Base-by-base conservation (phyloP, 2,329 filamentous ascomycete species). In the Sphaceloma murrayae region DNA sequence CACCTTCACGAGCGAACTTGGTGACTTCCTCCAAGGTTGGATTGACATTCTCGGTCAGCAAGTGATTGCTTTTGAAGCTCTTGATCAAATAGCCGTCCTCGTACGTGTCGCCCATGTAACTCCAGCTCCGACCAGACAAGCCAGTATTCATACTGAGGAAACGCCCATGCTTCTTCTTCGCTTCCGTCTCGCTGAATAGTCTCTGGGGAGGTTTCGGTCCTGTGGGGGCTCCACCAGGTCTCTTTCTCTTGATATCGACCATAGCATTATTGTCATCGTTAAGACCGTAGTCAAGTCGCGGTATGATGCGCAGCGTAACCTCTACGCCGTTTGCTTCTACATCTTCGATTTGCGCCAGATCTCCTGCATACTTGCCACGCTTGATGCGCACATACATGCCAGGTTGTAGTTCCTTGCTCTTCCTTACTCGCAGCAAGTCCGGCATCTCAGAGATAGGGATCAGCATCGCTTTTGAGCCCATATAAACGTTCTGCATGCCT, bases 381-480 rank as follows among this genome's bases (percentile, higher is more conserved):
- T 79, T 81, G 51, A 96, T 78, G 51, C 91, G 85, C 42, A 96
- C 89, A 75, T 91, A 98, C 27, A 86, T 86, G 51, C 89, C 89
- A 7, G 82, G 83, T 54, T 91, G 79, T 24, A 98, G 70, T 18
- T 80, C 79, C 36, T 87, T 84, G 2, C 83, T 89, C 67, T 94
- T 94, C 49, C 78, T 80, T 19, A 94, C 85, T 42, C 87, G 79
- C 13, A 98, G 72, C n/a, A 98, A 74, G 63, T 96, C 91, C 1
- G 91, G 89, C 80, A 95, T 94, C 64, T 98, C 91, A 62, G 94
- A 94, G 56, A 96, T 87, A 38, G 91, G 85, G 31, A 98, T 86
- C 42, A 96, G 70, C 33, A 88, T 77, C 67, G 91, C 81, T 63
- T 87, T 91, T 19, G 78, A 82, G 46, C 86, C 79, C 44, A 89